phyloP scores from a whole-genome alignment of 2,329 filamentous ascomycete species.

The Phialophora verrucosa region DNA sequence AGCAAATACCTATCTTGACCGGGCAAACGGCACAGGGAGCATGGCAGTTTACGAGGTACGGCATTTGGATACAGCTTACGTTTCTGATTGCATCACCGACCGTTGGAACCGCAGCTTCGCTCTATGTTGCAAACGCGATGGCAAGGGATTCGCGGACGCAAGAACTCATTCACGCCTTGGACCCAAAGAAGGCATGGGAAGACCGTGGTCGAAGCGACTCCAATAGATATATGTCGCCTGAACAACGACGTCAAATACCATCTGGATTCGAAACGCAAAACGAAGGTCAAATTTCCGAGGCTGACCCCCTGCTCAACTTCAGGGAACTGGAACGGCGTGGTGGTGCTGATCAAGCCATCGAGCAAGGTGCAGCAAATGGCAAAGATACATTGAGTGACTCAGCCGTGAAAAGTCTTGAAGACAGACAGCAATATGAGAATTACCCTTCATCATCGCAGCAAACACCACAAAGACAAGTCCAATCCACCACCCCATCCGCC shows the following conservation, averaged over 20 bases:
- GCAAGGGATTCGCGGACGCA: constrained; percentile 35
- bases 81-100: constrained; percentile 30
- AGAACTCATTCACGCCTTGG: constrained; percentile 22
- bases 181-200: constrained; percentile 13
- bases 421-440: constrained; percentile 13
- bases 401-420: constrained; percentile 15
- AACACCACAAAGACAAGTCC: constrained; percentile 1
- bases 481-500: constrained; percentile 9
- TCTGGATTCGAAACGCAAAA: constrained; percentile 5
- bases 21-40: constrained; percentile 30
- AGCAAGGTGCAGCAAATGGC: constrained; percentile 23
- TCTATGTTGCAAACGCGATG: constrained; percentile 27
- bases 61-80: constrained; percentile 30
- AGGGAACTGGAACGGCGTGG: constrained; percentile 14
- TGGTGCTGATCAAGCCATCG: constrained; percentile 14
- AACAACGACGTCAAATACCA: not conserved
- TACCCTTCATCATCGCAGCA: constrained; percentile 20
- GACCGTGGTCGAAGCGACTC: constrained; percentile 5
- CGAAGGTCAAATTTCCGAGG: not conserved
- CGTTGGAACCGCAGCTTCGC: constrained; percentile 27
- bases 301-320: constrained; percentile 16
- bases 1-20: constrained; percentile 29
- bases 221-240: not conserved
- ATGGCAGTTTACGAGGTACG: constrained; percentile 37
- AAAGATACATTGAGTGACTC: constrained; percentile 23